Evolutionary conservation across 1,284 basidiomycete species (phyloP).

Genomic region (Puccinia novopanici): DNA sequence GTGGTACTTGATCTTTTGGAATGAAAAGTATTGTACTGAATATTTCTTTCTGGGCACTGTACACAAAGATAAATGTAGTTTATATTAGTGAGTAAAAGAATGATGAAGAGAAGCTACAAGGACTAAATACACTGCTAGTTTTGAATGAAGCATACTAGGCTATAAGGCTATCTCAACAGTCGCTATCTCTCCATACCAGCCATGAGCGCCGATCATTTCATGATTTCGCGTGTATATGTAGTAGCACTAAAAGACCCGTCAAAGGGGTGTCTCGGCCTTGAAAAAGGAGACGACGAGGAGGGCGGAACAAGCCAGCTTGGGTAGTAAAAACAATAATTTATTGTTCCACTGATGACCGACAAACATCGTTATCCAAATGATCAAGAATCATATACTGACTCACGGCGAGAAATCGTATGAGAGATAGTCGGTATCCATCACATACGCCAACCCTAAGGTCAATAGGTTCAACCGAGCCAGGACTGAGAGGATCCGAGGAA

Average conservation of each 20-base stretch:
- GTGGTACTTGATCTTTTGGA: no score
- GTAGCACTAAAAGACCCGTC: constrained; percentile 67
- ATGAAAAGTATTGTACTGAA: no score
- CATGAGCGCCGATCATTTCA: constrained; percentile 7
- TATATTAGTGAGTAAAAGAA: no score
- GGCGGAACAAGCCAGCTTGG: constrained; percentile 71
- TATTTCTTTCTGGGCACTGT: no score
- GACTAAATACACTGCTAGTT: no score
- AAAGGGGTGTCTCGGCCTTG: constrained; percentile 68
- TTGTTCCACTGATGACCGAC: constrained; percentile 74
- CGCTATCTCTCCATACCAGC: neutral
- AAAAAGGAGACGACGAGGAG: constrained; percentile 69
- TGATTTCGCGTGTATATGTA: no score
- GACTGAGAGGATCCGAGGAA: constrained; percentile 70
- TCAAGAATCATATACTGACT: constrained; percentile 71
- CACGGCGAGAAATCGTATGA: constrained; percentile 84
- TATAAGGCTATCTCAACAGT: no score
- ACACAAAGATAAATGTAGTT: no score
- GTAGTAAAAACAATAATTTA: constrained; percentile 67
- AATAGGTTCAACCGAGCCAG: constrained; percentile 79
- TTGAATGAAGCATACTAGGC: no score
- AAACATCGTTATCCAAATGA: constrained; percentile 78
- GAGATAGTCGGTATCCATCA: constrained; percentile 86
- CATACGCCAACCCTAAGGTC: constrained; percentile 76
- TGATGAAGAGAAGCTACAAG: no score